Conservation (phyloP, 768 basidiomycete species). For the Boletellus sp. region DNA sequence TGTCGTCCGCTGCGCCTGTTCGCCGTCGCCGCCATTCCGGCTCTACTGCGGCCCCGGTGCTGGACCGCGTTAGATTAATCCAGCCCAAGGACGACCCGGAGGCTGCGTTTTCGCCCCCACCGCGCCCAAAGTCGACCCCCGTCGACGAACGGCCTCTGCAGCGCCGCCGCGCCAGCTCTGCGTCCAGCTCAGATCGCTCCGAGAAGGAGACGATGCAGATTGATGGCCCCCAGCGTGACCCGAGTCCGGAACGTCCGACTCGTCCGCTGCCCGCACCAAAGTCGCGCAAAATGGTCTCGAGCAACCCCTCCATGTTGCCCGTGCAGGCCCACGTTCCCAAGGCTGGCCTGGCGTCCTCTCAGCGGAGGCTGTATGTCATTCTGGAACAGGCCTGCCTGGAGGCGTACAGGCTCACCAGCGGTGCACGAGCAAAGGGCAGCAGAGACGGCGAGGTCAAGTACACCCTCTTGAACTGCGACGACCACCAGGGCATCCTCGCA, state of each 20-base stretch:
- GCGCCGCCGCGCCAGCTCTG: conserved; percentile 43
- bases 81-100: conserved; percentile 20
- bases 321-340: conserved; percentile 73
- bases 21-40: conserved; percentile 66
- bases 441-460: conserved; percentile 85
- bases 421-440: conserved; percentile 47
- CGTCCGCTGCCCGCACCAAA: conserved; percentile 58
- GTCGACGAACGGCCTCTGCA: conserved; percentile 53
- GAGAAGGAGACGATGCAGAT: conserved; percentile 35
- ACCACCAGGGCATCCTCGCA: conserved; percentile 97
- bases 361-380: conserved; percentile 81
- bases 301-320: conserved; percentile 80
- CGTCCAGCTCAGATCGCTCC: conserved; percentile 34
- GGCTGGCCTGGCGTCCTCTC: conserved; percentile 46
- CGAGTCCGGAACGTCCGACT: conserved; percentile 51
- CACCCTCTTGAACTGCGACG: conserved; percentile 95
- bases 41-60: conserved; percentile 39
- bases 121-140: conserved; percentile 73
- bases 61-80: conserved; percentile 17
- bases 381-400: conserved; percentile 94
- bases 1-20: conserved; percentile 16
- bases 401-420: conserved; percentile 80
- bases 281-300: conserved; percentile 48
- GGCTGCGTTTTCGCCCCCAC: conserved; percentile 44
- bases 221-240: conserved; percentile 8